Evolutionary conservation across 371 early-diverging fungal genomes (phyloP).

Genomic region (Smittium culicis): DNA sequence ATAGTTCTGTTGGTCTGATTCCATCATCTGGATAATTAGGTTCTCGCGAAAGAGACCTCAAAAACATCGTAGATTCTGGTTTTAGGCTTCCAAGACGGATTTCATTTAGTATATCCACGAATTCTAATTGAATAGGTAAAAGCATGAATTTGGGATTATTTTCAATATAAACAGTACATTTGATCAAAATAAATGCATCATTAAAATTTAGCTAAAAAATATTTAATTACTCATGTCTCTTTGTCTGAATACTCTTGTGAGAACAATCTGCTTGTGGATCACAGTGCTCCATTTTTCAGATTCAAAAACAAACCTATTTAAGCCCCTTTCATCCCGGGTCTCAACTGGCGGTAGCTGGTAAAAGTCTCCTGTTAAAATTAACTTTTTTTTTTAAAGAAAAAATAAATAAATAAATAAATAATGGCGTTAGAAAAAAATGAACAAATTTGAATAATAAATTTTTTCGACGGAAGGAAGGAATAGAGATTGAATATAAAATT

Average conservation of each 20-base stretch:
- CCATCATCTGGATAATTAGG: conserved; percentile 38
- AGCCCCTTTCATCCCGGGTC: conserved; percentile 13
- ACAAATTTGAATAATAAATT: no score
- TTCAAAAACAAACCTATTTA: conserved; percentile 53
- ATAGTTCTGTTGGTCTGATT: conserved; percentile 66
- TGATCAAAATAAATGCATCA: neutral
- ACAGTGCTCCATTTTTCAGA: conserved; percentile 46
- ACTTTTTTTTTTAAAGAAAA: no score
- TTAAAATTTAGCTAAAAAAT: neutral
- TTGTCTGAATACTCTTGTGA: conserved; percentile 31
- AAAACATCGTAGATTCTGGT: conserved; percentile 28
- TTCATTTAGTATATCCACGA: conserved; percentile 49
- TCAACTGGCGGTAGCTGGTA: conserved; percentile 81
- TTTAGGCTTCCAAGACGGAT: conserved; percentile 47
- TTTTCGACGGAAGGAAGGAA: no score
- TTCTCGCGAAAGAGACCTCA: conserved; percentile 38
- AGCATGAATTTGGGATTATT: neutral
- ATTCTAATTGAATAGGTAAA: conserved; percentile 22
- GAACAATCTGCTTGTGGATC: conserved; percentile 34
- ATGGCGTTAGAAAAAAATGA: no score
- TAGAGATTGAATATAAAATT: no score
- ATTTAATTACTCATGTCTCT: conserved; percentile 26
- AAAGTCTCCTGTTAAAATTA: conserved; percentile 78
- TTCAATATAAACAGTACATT: neutral
- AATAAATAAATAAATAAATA: no score